Conservation (phyloP, 1,284 basidiomycete genomes). For the Heliocybe sulcata region DNA sequence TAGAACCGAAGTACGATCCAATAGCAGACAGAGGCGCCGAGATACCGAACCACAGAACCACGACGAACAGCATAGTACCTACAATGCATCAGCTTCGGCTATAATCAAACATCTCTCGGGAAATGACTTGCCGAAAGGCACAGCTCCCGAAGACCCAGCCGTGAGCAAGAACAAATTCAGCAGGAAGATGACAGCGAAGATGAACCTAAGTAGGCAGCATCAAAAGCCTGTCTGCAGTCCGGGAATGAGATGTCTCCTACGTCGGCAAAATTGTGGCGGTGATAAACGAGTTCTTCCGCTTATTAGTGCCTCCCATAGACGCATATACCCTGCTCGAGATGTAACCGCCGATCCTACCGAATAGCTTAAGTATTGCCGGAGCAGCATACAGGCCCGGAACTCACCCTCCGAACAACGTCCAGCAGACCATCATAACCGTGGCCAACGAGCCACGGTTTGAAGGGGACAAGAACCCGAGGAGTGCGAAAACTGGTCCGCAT, state of each 20-base stretch:
- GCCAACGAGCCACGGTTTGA: constrained; percentile 93
- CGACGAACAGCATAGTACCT: constrained; percentile 87
- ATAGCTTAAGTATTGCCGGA: background rate
- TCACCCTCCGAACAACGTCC: constrained; percentile 87
- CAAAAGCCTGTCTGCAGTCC: background rate
- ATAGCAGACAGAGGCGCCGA: constrained; percentile 79
- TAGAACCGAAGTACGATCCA: constrained; percentile 76
- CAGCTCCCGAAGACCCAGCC: constrained; percentile 88
- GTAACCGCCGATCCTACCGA: constrained; percentile 77
- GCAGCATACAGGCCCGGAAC: constrained; percentile 13
- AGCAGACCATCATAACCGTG: constrained; percentile 94
- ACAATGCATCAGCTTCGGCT: constrained; percentile 2
- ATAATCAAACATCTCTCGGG: constrained; percentile 3
- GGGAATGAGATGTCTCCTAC: constrained; percentile 33
- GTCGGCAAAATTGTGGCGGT: constrained; percentile 89
- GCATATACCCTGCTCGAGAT: constrained; percentile 81
- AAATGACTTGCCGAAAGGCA: constrained; percentile 75
- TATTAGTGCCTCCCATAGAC: constrained; percentile 77
- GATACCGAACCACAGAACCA: constrained; percentile 93
- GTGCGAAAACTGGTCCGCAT: constrained; percentile 67
- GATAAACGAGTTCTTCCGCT: constrained; percentile 79
- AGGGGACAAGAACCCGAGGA: constrained; percentile 96
- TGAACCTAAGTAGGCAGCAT: constrained; percentile 39
- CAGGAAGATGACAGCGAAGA: constrained; percentile 80
- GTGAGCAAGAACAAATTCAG: constrained; percentile 84